Conservation (phyloP, 805 yeast species). For the Vanderwaltozyma polyspora region DNA sequence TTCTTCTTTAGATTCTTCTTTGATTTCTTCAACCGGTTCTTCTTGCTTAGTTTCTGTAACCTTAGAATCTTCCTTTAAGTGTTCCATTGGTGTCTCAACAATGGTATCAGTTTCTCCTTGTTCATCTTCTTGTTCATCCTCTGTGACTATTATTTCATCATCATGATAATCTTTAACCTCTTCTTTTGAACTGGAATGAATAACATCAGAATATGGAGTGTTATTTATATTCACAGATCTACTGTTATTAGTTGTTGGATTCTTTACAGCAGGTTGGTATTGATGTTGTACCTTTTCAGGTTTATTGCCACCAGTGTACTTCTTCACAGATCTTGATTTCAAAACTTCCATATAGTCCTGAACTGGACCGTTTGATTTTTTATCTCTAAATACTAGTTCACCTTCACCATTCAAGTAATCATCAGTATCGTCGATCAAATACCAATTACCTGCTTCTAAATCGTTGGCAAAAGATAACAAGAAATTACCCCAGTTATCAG, state of each 20-base stretch:
- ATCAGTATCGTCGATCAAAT: constrained; percentile 52
- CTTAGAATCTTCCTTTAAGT: constrained; percentile 3
- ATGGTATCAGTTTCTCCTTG: not conserved
- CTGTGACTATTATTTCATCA: constrained; percentile 6
- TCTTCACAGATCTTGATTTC: constrained; percentile 24
- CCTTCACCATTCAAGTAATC: constrained; percentile 66
- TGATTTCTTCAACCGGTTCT: constrained; percentile 6
- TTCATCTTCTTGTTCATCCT: constrained; percentile 4
- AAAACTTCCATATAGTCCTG: constrained; percentile 32
- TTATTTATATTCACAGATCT: too few relatives aligned
- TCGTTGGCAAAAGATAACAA: constrained; percentile 75
- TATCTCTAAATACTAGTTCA: constrained; percentile 59
- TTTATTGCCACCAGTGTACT: constrained; percentile 7
- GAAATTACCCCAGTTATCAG: constrained; percentile 85
- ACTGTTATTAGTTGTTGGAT: not conserved
- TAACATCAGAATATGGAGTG: not conserved
- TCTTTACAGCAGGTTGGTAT: constrained; percentile 1
- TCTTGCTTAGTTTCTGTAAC: constrained; percentile 1
- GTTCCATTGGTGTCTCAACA: not conserved
- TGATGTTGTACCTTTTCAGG: constrained; percentile 3
- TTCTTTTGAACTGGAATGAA: not conserved
- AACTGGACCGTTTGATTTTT: constrained; percentile 37
- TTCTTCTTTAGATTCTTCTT: constrained; percentile 2
- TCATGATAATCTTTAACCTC: constrained; percentile 4
- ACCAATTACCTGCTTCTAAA: constrained; percentile 73